phyloP scores from a whole-genome alignment of 192 early-diverging fungal species.

The Borealophlyctis nickersoniae region DNA sequence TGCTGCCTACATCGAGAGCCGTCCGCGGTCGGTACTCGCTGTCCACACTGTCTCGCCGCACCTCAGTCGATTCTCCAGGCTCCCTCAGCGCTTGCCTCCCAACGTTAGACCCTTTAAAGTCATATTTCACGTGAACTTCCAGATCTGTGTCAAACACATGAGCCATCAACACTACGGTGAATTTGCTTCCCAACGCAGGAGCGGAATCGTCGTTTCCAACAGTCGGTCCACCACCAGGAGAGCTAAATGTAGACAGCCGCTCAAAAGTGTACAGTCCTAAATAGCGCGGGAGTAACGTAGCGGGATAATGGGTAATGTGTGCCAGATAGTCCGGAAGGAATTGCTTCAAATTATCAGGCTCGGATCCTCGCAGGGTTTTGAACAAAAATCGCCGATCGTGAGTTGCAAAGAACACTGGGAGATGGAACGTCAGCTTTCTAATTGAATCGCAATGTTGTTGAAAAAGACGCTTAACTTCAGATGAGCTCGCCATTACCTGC shows the following conservation, averaged over 20 bases:
- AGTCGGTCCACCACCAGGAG: neutral
- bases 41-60: neutral
- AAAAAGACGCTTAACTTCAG: constrained; percentile 3
- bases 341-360: constrained; percentile 30
- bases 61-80: neutral
- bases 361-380: constrained; percentile 38
- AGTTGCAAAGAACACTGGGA: constrained; percentile 34
- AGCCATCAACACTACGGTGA: constrained; percentile 40
- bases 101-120: constrained; percentile 41
- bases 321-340: constrained; percentile 36
- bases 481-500: too few relatives aligned
- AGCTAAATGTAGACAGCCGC: constrained; percentile 3
- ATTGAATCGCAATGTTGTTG: neutral
- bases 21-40: neutral
- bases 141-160: constrained; percentile 34
- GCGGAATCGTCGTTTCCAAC: neutral
- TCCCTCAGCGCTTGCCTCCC: constrained; percentile 26
- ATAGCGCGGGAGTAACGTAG: constrained; percentile 39
- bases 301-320: constrained; percentile 18
- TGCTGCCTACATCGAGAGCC: neutral
- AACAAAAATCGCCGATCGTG: constrained; percentile 29
- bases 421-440: neutral
- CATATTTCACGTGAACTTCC: constrained; percentile 23
- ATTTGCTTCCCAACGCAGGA: constrained; percentile 16
- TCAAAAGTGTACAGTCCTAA: constrained; percentile 45